phyloP scores from a whole-genome alignment of 768 basidiomycete species.

The Tulasnella sp. region DNA sequence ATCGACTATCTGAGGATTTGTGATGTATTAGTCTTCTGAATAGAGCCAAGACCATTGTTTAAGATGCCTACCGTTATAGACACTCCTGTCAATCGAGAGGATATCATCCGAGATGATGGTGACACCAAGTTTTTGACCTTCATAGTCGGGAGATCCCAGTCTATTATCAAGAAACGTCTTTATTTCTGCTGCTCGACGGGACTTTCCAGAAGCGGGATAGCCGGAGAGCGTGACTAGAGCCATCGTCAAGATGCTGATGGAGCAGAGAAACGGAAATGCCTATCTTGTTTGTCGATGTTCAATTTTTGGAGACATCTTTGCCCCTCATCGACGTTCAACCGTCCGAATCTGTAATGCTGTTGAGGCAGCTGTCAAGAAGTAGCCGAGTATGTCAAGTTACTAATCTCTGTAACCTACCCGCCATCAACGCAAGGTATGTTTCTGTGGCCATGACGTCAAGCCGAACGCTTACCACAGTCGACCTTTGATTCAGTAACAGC shows the following conservation, averaged over 20 bases:
- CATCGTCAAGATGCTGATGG: constrained; percentile 80
- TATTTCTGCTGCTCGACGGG: constrained; percentile 58
- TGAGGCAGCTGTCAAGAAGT: no score
- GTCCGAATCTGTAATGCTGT: no score
- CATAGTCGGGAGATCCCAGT: constrained; percentile 40
- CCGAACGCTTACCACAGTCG: no score
- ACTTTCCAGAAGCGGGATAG: constrained; percentile 82
- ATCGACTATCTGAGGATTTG: constrained; percentile 45
- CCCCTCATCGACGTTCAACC: no score
- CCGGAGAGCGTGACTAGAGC: constrained; percentile 87
- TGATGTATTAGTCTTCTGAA: not conserved
- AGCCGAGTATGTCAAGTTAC: no score
- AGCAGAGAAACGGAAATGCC: constrained; percentile 72
- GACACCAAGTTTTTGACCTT: constrained; percentile 39
- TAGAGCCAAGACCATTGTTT: not conserved
- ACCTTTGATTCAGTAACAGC: no score
- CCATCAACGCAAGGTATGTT: no score
- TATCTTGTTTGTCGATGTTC: not conserved
- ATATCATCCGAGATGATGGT: constrained; percentile 61
- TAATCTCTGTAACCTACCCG: no score
- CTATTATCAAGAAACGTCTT: constrained; percentile 43
- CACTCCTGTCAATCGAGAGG: constrained; percentile 50
- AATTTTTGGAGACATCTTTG: no score
- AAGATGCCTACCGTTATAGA: constrained; percentile 53
- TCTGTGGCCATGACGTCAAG: no score